These are phyloP conservation scores for Metrosideros polymorpha DNA, from an alignment of 441 rosid species.

Conservation along the genomic window DNA sequence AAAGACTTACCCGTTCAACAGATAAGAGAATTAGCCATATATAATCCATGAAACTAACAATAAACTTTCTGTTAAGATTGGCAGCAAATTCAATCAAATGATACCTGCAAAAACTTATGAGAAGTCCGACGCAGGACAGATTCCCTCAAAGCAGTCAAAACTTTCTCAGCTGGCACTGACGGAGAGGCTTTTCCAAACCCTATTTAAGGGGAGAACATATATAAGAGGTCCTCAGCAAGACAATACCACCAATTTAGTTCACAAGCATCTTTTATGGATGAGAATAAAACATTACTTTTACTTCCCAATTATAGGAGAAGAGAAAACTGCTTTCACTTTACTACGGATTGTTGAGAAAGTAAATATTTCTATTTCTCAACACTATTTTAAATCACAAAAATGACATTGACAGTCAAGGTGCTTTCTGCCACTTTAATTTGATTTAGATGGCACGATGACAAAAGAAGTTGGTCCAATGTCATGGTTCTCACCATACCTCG, in stretches of 20 bases:
- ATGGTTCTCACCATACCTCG: background rate
- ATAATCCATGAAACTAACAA: background rate
- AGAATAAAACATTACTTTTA: background rate
- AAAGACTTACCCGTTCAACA: background rate
- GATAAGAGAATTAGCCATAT: background rate
- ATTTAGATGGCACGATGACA: conserved; percentile 10
- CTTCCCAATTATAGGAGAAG: background rate
- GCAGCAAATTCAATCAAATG: background rate
- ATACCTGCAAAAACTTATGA: conserved; percentile 51
- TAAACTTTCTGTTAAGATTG: background rate
- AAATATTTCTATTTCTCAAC: background rate
- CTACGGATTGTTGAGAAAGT: background rate
- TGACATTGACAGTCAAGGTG: background rate
- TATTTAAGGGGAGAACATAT: background rate
- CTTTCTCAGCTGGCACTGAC: conserved; percentile 38
- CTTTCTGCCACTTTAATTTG: background rate
- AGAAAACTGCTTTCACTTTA: background rate
- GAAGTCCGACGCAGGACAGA: conserved; percentile 63
- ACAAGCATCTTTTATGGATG: background rate
- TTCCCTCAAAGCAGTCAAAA: conserved; percentile 46
- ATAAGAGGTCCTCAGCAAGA: background rate
- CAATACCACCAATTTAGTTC: background rate
- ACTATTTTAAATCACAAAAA: background rate
- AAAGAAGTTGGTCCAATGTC: conserved; percentile 3
- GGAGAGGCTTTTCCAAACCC: conserved; percentile 19